Conservation (phyloP, 306 rosid genomes). For the Astragalus glycyphyllos region DNA sequence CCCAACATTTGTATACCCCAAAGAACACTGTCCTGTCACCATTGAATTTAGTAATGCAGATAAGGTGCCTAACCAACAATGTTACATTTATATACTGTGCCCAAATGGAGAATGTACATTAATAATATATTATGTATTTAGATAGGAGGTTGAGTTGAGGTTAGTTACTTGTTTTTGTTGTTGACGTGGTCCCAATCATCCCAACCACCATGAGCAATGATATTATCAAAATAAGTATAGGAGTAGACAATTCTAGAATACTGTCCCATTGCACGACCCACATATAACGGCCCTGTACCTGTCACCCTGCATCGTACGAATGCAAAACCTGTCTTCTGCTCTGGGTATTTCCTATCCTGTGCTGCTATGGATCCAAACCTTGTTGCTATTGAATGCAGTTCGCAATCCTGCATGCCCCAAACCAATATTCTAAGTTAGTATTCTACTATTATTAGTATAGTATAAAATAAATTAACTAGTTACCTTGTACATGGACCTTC, state of each 20-base stretch:
- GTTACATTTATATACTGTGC: too few species aligned
- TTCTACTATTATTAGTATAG: too few species aligned
- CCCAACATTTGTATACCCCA: conserved; percentile 86
- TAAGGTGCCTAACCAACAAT: too few species aligned
- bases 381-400: conserved; percentile 77
- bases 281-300: conserved; percentile 75
- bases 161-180: conserved; percentile 59
- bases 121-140: too few species aligned
- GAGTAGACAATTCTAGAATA: conserved; percentile 76
- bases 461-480: background rate
- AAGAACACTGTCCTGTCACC: conserved; percentile 67
- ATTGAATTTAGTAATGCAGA: background rate
- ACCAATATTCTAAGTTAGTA: background rate
- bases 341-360: conserved; percentile 56
- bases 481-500: conserved; percentile 92
- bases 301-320: conserved; percentile 75
- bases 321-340: conserved; percentile 83
- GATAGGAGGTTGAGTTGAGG: background rate
- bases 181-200: conserved; percentile 71
- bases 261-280: conserved; percentile 88
- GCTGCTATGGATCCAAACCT: conserved; percentile 89
- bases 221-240: conserved; percentile 69
- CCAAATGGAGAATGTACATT: too few species aligned
- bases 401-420: conserved; percentile 61
- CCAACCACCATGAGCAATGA: conserved; percentile 85